A percentile compares a stretch with the other conserved stretches of the same genome.
phyloP scores from a whole-genome alignment of 306 rosid species.

The Cicer judaicum region DNA sequence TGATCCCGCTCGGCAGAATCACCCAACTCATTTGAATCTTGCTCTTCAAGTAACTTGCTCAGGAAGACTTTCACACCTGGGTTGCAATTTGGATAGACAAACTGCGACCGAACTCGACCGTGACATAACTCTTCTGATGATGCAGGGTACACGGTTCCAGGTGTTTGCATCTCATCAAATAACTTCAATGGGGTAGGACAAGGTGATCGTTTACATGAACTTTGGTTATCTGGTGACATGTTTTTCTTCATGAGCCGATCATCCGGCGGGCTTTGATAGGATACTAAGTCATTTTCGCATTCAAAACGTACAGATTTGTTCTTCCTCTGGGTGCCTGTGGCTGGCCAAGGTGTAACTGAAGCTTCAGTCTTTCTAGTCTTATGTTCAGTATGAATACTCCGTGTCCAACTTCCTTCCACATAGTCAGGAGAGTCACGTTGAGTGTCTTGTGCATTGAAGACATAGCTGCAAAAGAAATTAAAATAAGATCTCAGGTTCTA shows the following conservation, averaged over 20 bases:
- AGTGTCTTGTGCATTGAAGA: slow-evolving; percentile 43
- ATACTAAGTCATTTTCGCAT: slow-evolving; percentile 56
- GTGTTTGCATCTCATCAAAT: slow-evolving; percentile 90
- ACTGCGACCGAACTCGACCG: slow-evolving; percentile 75
- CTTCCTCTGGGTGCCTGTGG: slow-evolving; percentile 56
- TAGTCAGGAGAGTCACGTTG: slow-evolving; percentile 35
- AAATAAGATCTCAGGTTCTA: slow-evolving; percentile 31
- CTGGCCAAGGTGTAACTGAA: slow-evolving; percentile 50
- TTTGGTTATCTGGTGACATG: slow-evolving; percentile 57
- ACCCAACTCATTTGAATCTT: slow-evolving; percentile 55
- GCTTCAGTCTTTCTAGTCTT: slow-evolving; percentile 50
- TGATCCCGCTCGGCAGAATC: slow-evolving; percentile 53
- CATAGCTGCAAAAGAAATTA: slow-evolving; percentile 45
- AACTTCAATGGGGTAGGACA: slow-evolving; percentile 83
- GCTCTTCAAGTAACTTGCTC: slow-evolving; percentile 54
- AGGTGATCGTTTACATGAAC: slow-evolving; percentile 60
- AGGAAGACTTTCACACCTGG: slow-evolving; percentile 52
- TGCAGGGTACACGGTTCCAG: slow-evolving; percentile 87
- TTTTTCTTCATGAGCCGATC: slow-evolving; percentile 46
- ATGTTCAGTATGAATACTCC: slow-evolving; percentile 33
- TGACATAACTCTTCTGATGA: slow-evolving; percentile 56
- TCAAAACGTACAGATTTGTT: slow-evolving; percentile 82
- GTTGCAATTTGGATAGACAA: slow-evolving; percentile 59
- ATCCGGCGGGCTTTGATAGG: slow-evolving; percentile 59
- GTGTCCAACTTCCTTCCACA: slow-evolving; percentile 40